phyloP scores from a whole-genome alignment of 345 rosid species.

The Camelina hispida region DNA sequence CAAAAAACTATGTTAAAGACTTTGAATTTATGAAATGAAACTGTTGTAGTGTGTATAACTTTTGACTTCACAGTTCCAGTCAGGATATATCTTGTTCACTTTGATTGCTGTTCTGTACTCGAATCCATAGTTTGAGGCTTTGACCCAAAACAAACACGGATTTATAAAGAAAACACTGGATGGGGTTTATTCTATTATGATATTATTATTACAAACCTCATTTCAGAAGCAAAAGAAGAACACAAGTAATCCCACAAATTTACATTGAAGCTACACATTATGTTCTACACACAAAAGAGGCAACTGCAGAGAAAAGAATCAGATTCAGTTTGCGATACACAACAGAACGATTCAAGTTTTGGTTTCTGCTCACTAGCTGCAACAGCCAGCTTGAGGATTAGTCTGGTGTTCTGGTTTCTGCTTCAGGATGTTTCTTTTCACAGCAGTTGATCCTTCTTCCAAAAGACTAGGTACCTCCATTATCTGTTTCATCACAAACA shows the following conservation, averaged over 20 bases:
- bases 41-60: constrained; percentile 39
- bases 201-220: constrained; percentile 37
- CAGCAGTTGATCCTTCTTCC: constrained; percentile 81
- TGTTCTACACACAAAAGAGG: constrained; percentile 34
- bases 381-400: constrained; percentile 54
- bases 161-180: constrained; percentile 14
- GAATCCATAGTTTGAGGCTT: background rate
- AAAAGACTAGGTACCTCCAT: constrained; percentile 93
- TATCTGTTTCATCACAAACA: constrained; percentile 55
- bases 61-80: background rate
- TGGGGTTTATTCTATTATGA: constrained; percentile 18
- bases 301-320: constrained; percentile 30
- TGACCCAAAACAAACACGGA: background rate
- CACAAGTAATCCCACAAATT: constrained; percentile 31
- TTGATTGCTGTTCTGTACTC: background rate
- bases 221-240: constrained; percentile 37
- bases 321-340: constrained; percentile 6
- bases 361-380: constrained; percentile 45
- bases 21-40: constrained; percentile 32
- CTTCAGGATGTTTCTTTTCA: constrained; percentile 75
- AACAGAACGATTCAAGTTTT: background rate
- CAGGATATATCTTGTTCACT: background rate
- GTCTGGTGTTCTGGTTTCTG: constrained; percentile 65
- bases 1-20: constrained; percentile 35
- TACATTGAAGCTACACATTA: constrained; percentile 34